Base-by-base conservation (phyloP, 2,329 filamentous ascomycete genomes). In the Trichoderma arundinaceum region DNA sequence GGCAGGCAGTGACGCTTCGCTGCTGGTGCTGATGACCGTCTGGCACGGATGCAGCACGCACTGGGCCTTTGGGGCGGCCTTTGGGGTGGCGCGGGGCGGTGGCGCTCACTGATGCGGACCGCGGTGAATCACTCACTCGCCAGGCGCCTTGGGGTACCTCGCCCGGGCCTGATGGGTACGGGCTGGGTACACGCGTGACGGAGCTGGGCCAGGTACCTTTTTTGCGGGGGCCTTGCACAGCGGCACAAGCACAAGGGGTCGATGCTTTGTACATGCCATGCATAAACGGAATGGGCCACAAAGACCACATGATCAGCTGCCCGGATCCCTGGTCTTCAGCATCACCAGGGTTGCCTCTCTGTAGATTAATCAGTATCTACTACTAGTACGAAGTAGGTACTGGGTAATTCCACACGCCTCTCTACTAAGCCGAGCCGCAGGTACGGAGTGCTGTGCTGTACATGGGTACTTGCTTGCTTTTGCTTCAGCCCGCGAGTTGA, bases 1-100 rank as follows among this genome's bases (percentile, higher is more conserved):
- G 49, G 52, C 59, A 71, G 70, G 69, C 52, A 66, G 65, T 66
- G 65, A 64, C 65, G 60, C 65, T 28, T 53, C 46, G 41, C 51
- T 53, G 48, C 44, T 51, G 39, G n/a, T 53, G 48, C 44, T 51
- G 39, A 28, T 44, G 57, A 28, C 46, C 46, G 46, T 28, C 22
- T 28, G 32, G 28, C 19, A 56, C 52, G 35, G 52, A 56, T 41
- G 52, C 57, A 60, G 17, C 38, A 28, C 22, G 22, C 22, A 28
- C 22, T 28, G 22, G 22, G 22, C 22, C 22, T n/a, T 15, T 4
- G 39, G 9, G 33, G 32, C 17, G 49, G 13, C 8, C 4, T 48
- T 49, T 19, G 46, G 22, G 43, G 59, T 64, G 60, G 59, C 51
- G 61, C 51, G 61, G 43, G 51, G 64, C 56, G 52, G 53, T 59